Percentiles rank a stretch among this genome's conserved stretches.
phyloP scores from a whole-genome alignment of 2,329 filamentous ascomycete genomes.

The Xylariaceae sp. region DNA sequence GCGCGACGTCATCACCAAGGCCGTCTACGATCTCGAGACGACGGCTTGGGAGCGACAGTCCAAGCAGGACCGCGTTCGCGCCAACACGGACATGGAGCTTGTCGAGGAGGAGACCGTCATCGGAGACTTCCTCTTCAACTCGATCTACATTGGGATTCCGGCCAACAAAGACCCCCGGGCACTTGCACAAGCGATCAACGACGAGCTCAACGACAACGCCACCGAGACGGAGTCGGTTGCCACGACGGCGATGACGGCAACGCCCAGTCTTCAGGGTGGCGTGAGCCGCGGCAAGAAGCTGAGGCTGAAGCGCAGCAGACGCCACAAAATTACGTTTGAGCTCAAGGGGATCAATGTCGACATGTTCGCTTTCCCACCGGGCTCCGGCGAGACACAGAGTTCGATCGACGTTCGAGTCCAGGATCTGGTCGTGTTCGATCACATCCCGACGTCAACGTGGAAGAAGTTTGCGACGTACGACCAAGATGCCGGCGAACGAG shows the following conservation, averaged over 20 bases:
- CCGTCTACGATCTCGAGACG: slow-evolving; percentile 79
- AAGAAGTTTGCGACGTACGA: slow-evolving; percentile 96
- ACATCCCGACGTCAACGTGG: slow-evolving; percentile 94
- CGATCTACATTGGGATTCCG: slow-evolving; percentile 93
- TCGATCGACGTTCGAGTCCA: slow-evolving; percentile 78
- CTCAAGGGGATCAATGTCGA: slow-evolving; percentile 79
- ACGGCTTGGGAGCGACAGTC: slow-evolving; percentile 71
- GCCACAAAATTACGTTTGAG: slow-evolving; percentile 95
- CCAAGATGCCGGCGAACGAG: slow-evolving; percentile 76
- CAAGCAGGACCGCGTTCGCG: slow-evolving; percentile 49
- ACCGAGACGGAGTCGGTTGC: slow-evolving; percentile 89
- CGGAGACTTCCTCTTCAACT: slow-evolving; percentile 96
- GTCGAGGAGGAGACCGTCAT: slow-evolving; percentile 81
- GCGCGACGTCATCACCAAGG: slow-evolving; percentile 77
- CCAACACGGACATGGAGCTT: slow-evolving; percentile 58
- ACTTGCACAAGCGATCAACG: slow-evolving; percentile 77
- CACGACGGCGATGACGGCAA: slow-evolving; percentile 62
- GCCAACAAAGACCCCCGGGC: slow-evolving; percentile 80
- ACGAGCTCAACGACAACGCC: slow-evolving; percentile 74
- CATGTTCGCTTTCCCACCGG: slow-evolving; percentile 71
- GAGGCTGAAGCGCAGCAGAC: slow-evolving; percentile 75
- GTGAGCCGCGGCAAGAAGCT: slow-evolving; percentile 53
- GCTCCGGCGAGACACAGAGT: slow-evolving; percentile 74
- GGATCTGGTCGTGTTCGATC: slow-evolving; percentile 87
- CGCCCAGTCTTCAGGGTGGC: slow-evolving; percentile 45